Evolutionary conservation across 2,329 filamentous ascomycete genomes (phyloP), one percentile per base, ranked within the genome.

Genomic region (Fusarium tuaranense): DNA sequence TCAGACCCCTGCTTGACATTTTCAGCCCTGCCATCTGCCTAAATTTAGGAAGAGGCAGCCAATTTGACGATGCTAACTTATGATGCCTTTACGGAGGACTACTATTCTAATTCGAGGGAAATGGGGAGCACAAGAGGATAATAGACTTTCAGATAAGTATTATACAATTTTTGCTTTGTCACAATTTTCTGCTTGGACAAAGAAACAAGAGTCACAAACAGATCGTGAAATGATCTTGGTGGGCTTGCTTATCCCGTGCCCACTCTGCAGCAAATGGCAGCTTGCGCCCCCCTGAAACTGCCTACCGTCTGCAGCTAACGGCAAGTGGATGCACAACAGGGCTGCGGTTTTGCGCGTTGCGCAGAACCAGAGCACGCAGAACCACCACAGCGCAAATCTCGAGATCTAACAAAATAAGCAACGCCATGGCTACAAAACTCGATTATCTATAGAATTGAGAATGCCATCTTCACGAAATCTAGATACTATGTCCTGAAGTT

Each of bases 361-460:
- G 68, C 68, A 71, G 20, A 71, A 57, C 2, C 48, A 22, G 22
- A 22, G 22, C 22, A 22, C 55, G 68, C 68, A 71, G 20, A 71
- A 57, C 2, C 48, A 22, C 8, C 20, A n/a, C 16, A 25, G 39
- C 65, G 68, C 61, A 70, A 61, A 65, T 44, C 38, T 32, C n/a
- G 30, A n/a, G 8, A 12, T 13, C 32, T 18, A 4, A 10, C 7
- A 25, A 9, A 25, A 13, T 30, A 7, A 34, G 51, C 12, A 70
- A 58, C 46, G 48, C 65, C 13, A 38, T 9, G 18, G 22, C 12
- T 34, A 61, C 61, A 68, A 51, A 38, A 62, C 38, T 20, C 16
- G 10, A n/a, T 12, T 34, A 30, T n/a, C 22, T 34, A 25, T 20
- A 13, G 25, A 63, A 27, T 39, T 22, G 13, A 12, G 58, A 61